Evolutionary conservation across 192 early-diverging fungal species (phyloP).

Genomic region (Thoreauomyces humboldtii): DNA sequence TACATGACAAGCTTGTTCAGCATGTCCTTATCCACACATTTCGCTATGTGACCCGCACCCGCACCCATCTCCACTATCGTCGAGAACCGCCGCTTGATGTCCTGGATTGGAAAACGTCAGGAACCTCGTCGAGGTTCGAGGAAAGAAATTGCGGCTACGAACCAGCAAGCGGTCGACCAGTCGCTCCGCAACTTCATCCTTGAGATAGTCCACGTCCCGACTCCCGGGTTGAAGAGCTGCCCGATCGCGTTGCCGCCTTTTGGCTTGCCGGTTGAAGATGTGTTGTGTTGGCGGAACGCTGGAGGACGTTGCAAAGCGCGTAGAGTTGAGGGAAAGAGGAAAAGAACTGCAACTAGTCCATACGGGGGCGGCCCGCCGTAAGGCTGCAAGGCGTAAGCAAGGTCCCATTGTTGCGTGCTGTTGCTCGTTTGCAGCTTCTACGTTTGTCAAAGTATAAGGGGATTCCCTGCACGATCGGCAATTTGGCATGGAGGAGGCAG

Average conservation of each 20-base stretch:
- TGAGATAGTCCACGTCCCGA: conserved; percentile 83
- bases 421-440: too few species aligned
- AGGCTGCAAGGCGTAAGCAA: too few species aligned
- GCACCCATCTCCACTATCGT: conserved; percentile 87
- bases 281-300: conserved; percentile 17
- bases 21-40: conserved; percentile 78
- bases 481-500: too few species aligned
- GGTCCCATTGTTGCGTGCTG: too few species aligned
- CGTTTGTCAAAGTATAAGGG: too few species aligned
- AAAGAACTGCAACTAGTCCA: too few species aligned
- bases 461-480: too few species aligned
- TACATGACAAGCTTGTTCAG: conserved; percentile 82
- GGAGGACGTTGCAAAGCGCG: conserved; percentile 16
- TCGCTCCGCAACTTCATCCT: conserved; percentile 84
- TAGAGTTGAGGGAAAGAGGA: too few species aligned
- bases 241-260: conserved; percentile 75
- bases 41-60: conserved; percentile 83
- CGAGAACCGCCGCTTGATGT: conserved; percentile 85
- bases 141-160: background rate
- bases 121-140: too few species aligned
- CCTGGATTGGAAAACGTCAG: too few species aligned
- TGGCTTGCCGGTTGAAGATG: conserved; percentile 79
- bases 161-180: conserved; percentile 85
- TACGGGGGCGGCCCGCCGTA: too few species aligned
- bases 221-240: conserved; percentile 56